A percentile compares a stretch with the other conserved stretches of the same genome.
Evolutionary conservation across 2,329 filamentous ascomycete genomes (phyloP).

Genomic region (Nannizziopsis barbatae): DNA sequence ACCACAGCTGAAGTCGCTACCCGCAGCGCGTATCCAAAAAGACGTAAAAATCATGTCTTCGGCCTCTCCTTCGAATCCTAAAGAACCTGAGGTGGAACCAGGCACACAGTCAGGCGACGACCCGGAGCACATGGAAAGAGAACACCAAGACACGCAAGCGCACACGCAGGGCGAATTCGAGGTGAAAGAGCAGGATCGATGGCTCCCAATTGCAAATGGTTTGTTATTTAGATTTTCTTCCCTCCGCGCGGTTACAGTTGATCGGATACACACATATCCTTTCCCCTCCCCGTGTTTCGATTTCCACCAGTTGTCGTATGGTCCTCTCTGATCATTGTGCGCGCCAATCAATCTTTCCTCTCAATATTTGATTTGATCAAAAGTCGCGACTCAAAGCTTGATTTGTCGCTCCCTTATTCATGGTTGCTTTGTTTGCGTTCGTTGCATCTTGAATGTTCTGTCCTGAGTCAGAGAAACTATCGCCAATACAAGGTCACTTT

Average conservation of each 20-base stretch:
- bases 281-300: neutral
- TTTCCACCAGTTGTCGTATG: neutral
- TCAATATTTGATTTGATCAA: neutral
- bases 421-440: neutral
- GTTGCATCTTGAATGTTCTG: neutral
- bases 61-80: slow-evolving; percentile 66
- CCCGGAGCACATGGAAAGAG: slow-evolving; percentile 77
- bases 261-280: slow-evolving; percentile 6
- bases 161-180: slow-evolving; percentile 82
- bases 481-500: neutral
- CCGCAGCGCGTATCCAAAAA: slow-evolving; percentile 21
- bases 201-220: slow-evolving; percentile 99
- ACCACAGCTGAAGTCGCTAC: slow-evolving; percentile 28
- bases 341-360: neutral
- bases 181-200: slow-evolving; percentile 98
- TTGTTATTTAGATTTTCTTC: slow-evolving; percentile 44
- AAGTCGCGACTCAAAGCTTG: neutral
- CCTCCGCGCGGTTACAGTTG: slow-evolving; percentile 11
- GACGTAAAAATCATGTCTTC: slow-evolving; percentile 77
- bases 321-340: neutral
- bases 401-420: neutral
- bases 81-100: slow-evolving; percentile 80
- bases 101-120: slow-evolving; percentile 84
- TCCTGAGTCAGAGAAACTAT: neutral
- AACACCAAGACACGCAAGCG: slow-evolving; percentile 57